Percentiles rank a stretch among this genome's conserved stretches.
Conservation (phyloP, 202 grass and related monocot genomes). For the Sporobolus alterniflorus region DNA sequence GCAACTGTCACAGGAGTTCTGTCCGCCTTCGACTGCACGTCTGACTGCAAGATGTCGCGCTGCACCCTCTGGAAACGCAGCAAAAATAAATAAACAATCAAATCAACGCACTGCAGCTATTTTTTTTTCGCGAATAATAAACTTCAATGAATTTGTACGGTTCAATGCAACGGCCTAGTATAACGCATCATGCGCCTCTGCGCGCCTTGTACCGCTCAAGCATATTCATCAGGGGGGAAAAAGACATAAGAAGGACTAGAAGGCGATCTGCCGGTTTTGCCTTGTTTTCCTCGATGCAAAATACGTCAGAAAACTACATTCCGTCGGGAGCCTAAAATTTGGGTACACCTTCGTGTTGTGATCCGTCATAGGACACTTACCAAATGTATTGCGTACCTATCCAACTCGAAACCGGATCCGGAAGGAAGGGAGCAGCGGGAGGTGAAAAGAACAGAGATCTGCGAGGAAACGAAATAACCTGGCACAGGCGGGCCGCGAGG, state of each 20-base stretch:
- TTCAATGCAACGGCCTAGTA: neutral
- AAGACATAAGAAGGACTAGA: neutral
- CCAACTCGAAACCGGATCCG: neutral
- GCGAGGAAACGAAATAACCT: slow-evolving; percentile 31
- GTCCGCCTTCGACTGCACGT: slow-evolving; percentile 81
- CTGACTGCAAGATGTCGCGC: slow-evolving; percentile 67
- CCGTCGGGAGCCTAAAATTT: neutral
- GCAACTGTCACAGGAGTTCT: slow-evolving; percentile 90
- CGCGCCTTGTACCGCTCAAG: neutral
- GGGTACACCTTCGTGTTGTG: neutral
- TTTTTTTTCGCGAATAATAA: neutral
- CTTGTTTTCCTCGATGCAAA: neutral
- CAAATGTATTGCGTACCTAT: neutral
- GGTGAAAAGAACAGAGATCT: neutral
- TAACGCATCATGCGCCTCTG: neutral
- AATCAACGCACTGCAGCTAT: neutral
- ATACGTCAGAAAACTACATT: neutral
- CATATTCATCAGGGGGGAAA: neutral
- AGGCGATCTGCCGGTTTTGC: neutral
- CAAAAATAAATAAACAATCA: slow-evolving; percentile 2
- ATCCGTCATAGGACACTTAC: neutral
- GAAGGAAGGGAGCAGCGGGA: neutral
- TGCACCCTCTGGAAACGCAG: slow-evolving; percentile 62
- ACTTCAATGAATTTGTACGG: neutral
- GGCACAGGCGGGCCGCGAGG: slow-evolving; percentile 82